These are phyloP conservation scores for Clonostachys sp. DNA, from an alignment of 2,329 filamentous ascomycete species.

Conservation along the genomic window DNA sequence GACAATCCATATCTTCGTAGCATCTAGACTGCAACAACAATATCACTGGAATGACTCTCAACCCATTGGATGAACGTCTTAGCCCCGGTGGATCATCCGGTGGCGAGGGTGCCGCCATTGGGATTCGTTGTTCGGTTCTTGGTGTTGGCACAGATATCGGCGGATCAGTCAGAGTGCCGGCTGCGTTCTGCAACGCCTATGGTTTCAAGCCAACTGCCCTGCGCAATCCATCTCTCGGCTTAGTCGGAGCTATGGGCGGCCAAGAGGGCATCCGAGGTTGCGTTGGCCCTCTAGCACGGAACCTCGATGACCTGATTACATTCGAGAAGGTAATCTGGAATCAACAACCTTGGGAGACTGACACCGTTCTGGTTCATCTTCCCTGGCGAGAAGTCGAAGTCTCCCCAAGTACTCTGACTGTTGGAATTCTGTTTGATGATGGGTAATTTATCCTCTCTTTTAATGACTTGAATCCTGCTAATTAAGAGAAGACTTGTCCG, in stretches of 20 bases:
- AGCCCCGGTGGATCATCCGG: constrained; percentile 62
- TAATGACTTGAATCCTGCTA: neutral
- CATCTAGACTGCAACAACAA: constrained; percentile 43
- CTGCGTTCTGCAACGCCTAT: constrained; percentile 36
- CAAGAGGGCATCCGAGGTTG: constrained; percentile 27
- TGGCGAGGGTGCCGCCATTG: constrained; percentile 40
- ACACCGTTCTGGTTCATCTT: constrained; percentile 29
- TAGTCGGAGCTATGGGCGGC: constrained; percentile 13
- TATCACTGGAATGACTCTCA: constrained; percentile 56
- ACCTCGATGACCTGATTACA: constrained; percentile 22
- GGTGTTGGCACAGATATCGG: constrained; percentile 39
- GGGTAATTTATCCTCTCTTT: constrained; percentile 3
- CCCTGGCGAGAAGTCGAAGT: constrained; percentile 26
- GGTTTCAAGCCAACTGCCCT: constrained; percentile 31
- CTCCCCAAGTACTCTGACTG: constrained; percentile 4
- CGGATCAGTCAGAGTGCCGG: constrained; percentile 36
- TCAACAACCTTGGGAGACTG: constrained; percentile 32
- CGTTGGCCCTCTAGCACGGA: constrained; percentile 10
- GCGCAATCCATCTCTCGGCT: constrained; percentile 14
- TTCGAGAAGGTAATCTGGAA: constrained; percentile 30
- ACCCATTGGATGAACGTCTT: constrained; percentile 55
- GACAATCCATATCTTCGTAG: neutral
- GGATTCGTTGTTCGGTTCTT: constrained; percentile 31
- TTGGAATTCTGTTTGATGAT: constrained; percentile 14
- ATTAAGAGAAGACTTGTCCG: constrained; percentile 4